Base-by-base conservation (phyloP, 345 rosid species). In the Passiflora organensis region DNA sequence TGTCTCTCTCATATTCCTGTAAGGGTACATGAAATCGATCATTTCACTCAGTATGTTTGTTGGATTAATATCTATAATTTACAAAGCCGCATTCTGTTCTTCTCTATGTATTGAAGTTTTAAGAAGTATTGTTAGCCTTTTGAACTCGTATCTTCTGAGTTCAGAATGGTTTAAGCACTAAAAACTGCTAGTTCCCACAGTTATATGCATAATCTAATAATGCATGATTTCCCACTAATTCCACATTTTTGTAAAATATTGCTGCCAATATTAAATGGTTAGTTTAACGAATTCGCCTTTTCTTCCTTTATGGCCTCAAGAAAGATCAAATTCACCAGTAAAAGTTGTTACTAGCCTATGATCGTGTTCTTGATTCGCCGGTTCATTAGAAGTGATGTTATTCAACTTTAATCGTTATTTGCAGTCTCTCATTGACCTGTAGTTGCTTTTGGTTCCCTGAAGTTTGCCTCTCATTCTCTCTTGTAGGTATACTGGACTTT, bases 401-500 rank as follows among this genome's bases (percentile, higher is more conserved):
- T 46, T 34, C 34, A 37, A 43, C 20, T 58, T 58, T 28, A 60
- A n/a, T 38, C 28, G 39, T 25, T 46, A 13, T 44, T 23, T 32
- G 13, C 19, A 25, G 20, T 43, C 20, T 28, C 10, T 10, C 45
- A 37, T 62, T 9, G 5, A 16, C 34, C 13, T 4, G 43, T 1
- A 43, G 14, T n/a, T 13, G 25, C 2, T 36, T 21, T 62, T 24
- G 16, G 22, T 39, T 13, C 24, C 13, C 44, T 6, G 38, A 32
- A 52, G 38, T 28, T 11, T 41, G 13, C 4, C 43, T 12, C 43
- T 36, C 21, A 19, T 51, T 64, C 58, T 52, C 55, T 11, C 55
- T 61, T 43, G 62, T 64, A 93, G 96, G 99, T 78, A 46, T 89
- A 45, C 67, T 93, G 83, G 99, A 93, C 73, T 76, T 93, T 63